Evolutionary conservation across 2,329 filamentous ascomycete species (phyloP).

Genomic region (Camptophora hylomeconis): DNA sequence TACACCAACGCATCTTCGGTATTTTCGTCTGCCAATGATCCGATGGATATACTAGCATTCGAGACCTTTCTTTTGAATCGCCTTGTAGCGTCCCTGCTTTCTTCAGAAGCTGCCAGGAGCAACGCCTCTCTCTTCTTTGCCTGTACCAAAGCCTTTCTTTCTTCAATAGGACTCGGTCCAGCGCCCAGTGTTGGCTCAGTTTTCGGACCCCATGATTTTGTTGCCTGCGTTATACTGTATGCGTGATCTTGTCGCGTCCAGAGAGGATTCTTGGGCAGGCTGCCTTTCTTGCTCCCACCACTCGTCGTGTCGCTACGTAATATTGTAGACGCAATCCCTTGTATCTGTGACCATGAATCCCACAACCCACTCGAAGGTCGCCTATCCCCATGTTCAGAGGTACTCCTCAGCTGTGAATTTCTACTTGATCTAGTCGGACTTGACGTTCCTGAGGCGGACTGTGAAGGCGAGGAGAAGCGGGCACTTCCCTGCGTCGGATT

Average conservation of each 20-base stretch:
- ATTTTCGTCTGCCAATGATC: constrained; percentile 32
- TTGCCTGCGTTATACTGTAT: constrained; percentile 16
- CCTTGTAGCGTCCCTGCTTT: constrained; percentile 21
- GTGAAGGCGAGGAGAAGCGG: constrained; percentile 27
- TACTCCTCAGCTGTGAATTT: constrained; percentile 3
- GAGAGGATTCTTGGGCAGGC: constrained; percentile 7
- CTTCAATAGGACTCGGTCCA: constrained; percentile 27
- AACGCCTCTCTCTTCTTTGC: constrained; percentile 35
- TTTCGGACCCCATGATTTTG: constrained; percentile 29
- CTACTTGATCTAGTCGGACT: constrained; percentile 7
- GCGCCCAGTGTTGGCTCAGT: constrained; percentile 1
- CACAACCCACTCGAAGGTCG: constrained; percentile 18
- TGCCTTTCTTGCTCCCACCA: constrained; percentile 17
- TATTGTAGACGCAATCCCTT: constrained; percentile 35
- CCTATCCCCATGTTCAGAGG: constrained; percentile 4
- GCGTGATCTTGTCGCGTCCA: constrained; percentile 20
- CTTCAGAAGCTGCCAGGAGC: constrained; percentile 23
- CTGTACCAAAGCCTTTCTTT: constrained; percentile 31
- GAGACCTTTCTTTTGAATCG: constrained; percentile 35
- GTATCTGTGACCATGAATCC: constrained; percentile 36
- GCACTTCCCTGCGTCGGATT: constrained; percentile 18
- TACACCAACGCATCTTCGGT: constrained; percentile 74
- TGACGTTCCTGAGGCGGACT: constrained; percentile 20
- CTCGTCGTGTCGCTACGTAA: constrained; percentile 27
- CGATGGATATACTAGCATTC: constrained; percentile 21